Evolutionary conservation across 441 rosid genomes (phyloP).

Genomic region (Adansonia madagascariensis): DNA sequence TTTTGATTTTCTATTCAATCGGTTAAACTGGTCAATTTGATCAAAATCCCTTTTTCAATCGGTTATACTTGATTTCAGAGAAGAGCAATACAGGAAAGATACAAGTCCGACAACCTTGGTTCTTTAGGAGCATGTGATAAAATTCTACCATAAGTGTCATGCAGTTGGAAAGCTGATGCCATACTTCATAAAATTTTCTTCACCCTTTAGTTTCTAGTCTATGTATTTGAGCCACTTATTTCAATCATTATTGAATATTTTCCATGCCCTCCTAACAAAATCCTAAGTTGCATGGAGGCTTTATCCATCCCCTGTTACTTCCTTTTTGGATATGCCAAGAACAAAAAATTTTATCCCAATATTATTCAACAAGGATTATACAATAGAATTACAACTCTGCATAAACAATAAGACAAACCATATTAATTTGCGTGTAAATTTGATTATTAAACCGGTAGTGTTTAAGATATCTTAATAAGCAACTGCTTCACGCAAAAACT

Average conservation of each 20-base stretch:
- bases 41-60: too few species aligned
- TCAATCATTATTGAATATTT: background rate
- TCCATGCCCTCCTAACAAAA: conserved; percentile 7
- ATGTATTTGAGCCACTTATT: background rate
- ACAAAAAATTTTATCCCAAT: background rate
- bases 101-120: conserved; percentile 5
- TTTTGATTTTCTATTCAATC: too few species aligned
- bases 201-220: background rate
- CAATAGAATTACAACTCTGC: background rate
- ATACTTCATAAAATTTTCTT: background rate
- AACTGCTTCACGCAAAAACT: background rate
- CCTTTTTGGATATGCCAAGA: background rate
- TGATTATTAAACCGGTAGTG: background rate
- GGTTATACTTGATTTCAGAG: background rate
- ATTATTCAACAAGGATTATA: background rate
- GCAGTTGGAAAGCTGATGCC: background rate
- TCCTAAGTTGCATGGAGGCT: background rate
- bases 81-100: background rate
- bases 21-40: too few species aligned
- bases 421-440: background rate
- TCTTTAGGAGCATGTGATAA: background rate
- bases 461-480: background rate
- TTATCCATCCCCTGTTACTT: background rate
- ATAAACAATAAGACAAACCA: background rate
- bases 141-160: background rate